Evolutionary conservation across 495 filamentous ascomycete species (phyloP).

Genomic region (Tuber microsphaerosporum): DNA sequence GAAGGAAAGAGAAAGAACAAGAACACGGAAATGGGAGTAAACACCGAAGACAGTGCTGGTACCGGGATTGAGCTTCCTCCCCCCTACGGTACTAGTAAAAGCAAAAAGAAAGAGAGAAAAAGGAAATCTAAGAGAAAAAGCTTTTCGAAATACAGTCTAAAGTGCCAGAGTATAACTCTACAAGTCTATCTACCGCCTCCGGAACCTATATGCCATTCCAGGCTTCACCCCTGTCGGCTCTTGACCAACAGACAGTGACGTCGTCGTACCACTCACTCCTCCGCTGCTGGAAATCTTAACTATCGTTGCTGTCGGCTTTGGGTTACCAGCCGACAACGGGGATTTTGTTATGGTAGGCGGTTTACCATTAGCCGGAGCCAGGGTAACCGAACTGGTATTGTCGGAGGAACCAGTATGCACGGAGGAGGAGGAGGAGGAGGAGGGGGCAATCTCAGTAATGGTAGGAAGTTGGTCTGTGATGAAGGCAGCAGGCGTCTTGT

Average conservation of each 20-base stretch:
- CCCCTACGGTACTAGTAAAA: no score
- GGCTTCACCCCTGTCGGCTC: not conserved
- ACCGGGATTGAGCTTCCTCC: not conserved
- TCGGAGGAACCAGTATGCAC: not conserved
- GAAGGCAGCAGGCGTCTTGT: not conserved
- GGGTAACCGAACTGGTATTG: not conserved
- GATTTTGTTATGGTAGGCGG: not conserved
- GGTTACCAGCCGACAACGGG: not conserved
- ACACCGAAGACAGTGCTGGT: not conserved
- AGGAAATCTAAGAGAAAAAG: not conserved
- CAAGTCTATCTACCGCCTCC: not conserved
- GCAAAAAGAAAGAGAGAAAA: not conserved
- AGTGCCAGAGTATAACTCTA: not conserved
- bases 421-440: conserved; percentile 1
- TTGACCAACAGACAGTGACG: not conserved
- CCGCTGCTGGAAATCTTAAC: not conserved
- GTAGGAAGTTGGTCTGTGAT: not conserved
- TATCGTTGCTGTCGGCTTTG: not conserved
- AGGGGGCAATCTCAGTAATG: not conserved
- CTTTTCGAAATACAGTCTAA: not conserved
- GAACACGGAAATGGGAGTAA: not conserved
- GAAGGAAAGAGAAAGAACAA: not conserved
- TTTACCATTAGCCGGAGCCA: not conserved
- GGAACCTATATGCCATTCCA: not conserved
- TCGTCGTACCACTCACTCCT: not conserved